Conservation (phyloP, 495 filamentous ascomycete species). For the Echria macrotheca region DNA sequence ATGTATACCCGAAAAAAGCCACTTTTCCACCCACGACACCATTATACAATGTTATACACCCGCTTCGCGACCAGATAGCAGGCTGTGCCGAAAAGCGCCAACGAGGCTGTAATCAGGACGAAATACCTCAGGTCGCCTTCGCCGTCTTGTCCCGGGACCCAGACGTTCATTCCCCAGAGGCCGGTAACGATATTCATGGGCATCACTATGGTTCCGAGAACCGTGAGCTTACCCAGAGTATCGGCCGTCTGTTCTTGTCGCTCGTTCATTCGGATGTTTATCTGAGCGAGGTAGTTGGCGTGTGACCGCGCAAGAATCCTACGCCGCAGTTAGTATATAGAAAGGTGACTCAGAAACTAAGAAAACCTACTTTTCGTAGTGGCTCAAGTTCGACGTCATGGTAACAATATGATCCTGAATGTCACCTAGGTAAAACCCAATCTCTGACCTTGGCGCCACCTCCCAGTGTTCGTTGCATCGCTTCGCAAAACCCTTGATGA, state of each 20-base stretch:
- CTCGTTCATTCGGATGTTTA: constrained; percentile 96
- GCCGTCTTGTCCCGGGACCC: constrained; percentile 79
- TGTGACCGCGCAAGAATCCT: constrained; percentile 90
- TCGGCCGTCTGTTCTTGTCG: constrained; percentile 93
- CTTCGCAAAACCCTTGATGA: constrained; percentile 99
- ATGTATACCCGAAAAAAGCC: too few species aligned
- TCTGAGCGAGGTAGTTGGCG: constrained; percentile 87
- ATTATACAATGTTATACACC: constrained; percentile 50
- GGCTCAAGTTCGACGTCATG: constrained; percentile 89
- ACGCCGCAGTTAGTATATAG: too few species aligned
- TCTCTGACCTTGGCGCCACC: constrained; percentile 88
- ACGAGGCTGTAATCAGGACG: constrained; percentile 62
- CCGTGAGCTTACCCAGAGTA: constrained; percentile 89
- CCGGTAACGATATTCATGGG: constrained; percentile 98
- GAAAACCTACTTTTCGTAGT: constrained; percentile 85
- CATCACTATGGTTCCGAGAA: constrained; percentile 91
- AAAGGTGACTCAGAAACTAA: too few species aligned
- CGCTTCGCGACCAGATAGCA: constrained; percentile 82
- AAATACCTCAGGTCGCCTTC: constrained; percentile 54
- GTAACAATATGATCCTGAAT: constrained; percentile 99
- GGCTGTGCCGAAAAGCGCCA: constrained; percentile 69
- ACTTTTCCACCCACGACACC: neutral
- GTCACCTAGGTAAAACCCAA: constrained; percentile 91
- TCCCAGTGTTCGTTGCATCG: constrained; percentile 98
- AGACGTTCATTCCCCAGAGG: constrained; percentile 98